Percentiles rank a stretch among this genome's conserved stretches.
phyloP scores from a whole-genome alignment of 805 yeast species.

The Suhomyces canberraensis region DNA sequence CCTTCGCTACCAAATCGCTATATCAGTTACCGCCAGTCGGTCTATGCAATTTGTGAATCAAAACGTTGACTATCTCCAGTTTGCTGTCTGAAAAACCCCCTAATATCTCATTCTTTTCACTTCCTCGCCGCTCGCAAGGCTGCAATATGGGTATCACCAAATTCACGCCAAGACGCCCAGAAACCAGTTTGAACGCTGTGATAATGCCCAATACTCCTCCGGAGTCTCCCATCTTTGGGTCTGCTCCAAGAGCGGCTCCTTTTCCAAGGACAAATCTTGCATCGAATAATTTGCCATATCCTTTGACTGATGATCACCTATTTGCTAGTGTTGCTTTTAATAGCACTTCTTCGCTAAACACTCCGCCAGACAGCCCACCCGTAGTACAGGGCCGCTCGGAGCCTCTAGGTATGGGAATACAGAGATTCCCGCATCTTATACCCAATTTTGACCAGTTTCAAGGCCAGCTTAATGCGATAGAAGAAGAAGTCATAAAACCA shows the following conservation, averaged over 20 bases:
- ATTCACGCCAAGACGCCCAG: neutral
- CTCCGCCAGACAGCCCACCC: neutral
- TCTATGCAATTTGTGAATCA: too few species aligned
- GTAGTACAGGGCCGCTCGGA: too few species aligned
- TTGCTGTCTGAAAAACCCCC: too few species aligned
- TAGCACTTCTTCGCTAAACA: neutral
- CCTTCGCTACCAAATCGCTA: too few species aligned
- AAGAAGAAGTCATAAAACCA: too few species aligned
- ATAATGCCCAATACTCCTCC: neutral
- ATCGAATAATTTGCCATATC: neutral
- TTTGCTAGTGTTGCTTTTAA: neutral
- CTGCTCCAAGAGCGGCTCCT: neutral
- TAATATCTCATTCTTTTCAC: too few species aligned
- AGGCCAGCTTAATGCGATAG: too few species aligned
- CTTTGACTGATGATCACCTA: neutral
- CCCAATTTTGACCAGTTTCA: neutral
- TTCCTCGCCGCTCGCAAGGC: too few species aligned
- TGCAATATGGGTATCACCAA: constrained; percentile 3
- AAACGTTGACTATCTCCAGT: too few species aligned
- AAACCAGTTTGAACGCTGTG: too few species aligned
- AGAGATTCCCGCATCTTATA: constrained; percentile 1
- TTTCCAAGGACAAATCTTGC: neutral
- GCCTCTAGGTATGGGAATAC: too few species aligned
- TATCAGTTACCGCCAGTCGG: too few species aligned
- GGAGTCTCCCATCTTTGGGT: constrained; percentile 1